These are phyloP conservation scores for Sesbania bispinosa DNA, from an alignment of 306 rosid genomes.

Conservation along the genomic window DNA sequence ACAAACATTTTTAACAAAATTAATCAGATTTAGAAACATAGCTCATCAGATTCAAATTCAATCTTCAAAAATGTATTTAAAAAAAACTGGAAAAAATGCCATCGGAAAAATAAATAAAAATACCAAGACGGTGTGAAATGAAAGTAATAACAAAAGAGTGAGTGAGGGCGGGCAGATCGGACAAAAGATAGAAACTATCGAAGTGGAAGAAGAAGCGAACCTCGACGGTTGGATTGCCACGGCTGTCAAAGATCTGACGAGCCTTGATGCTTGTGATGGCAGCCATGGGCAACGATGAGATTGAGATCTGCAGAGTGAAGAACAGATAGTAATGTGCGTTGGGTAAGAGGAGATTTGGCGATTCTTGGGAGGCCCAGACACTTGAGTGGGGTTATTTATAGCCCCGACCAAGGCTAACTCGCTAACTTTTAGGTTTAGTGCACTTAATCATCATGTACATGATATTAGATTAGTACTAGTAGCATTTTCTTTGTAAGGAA, in stretches of 20 bases:
- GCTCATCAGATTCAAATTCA: not conserved
- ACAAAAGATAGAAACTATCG: not conserved
- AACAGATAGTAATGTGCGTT: not conserved
- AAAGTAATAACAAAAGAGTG: not conserved
- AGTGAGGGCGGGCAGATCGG: not conserved
- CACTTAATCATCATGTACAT: not conserved
- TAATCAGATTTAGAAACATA: not conserved
- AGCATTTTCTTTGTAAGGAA: not conserved
- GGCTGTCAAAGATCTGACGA: conserved; percentile 97
- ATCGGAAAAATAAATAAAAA: not conserved
- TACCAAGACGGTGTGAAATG: not conserved
- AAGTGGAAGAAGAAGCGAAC: conserved; percentile 36
- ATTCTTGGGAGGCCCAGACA: not conserved
- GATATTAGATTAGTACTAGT: no score
- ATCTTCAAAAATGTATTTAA: not conserved
- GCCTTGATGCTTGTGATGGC: conserved; percentile 65
- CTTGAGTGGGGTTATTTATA: conserved; percentile 10
- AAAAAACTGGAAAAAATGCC: no score
- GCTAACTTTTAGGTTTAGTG: conserved; percentile 13
- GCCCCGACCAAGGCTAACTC: not conserved
- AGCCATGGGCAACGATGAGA: conserved; percentile 40
- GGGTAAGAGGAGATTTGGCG: not conserved
- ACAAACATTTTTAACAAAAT: not conserved
- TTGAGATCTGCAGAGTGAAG: conserved; percentile 26
- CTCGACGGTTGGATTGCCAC: conserved; percentile 99